Percentiles rank a stretch among this genome's conserved stretches.
phyloP scores from a whole-genome alignment of 2,329 filamentous ascomycete genomes.

The Aspergillus terreus region DNA sequence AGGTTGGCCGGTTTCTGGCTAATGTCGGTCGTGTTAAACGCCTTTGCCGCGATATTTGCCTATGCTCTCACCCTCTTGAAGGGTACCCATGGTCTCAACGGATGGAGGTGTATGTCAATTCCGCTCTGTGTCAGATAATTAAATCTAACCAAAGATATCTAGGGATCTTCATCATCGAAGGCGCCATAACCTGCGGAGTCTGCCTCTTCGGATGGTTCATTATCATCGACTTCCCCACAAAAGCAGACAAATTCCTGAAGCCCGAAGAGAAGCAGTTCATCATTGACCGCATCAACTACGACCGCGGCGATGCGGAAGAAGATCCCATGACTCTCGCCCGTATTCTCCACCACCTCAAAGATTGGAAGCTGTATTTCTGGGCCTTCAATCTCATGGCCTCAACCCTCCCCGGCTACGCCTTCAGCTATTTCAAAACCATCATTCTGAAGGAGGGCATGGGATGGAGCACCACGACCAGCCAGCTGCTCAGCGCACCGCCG shows the following conservation, averaged over 20 bases:
- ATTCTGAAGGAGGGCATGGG: constrained; percentile 36
- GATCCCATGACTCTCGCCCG: constrained; percentile 20
- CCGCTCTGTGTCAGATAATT: not conserved
- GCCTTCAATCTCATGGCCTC: constrained; percentile 31
- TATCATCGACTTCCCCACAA: constrained; percentile 39
- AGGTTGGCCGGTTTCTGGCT: constrained; percentile 22
- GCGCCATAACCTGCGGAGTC: constrained; percentile 27
- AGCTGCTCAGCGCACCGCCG: constrained; percentile 32
- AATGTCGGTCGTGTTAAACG: constrained; percentile 18
- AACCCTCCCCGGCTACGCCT: constrained; percentile 31
- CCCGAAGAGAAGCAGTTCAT: constrained; percentile 24
- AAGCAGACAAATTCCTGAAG: constrained; percentile 23
- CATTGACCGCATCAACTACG: constrained; percentile 33
- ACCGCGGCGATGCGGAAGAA: constrained; percentile 32
- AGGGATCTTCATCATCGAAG: constrained; percentile 26
- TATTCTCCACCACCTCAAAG: constrained; percentile 26
- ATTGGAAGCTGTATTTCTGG: constrained; percentile 37
- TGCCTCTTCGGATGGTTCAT: constrained; percentile 31
- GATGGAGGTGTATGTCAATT: constrained; percentile 20
- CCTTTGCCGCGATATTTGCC: constrained; percentile 35
- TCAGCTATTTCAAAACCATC: constrained; percentile 37
- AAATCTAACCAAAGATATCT: not conserved
- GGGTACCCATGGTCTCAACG: constrained; percentile 26
- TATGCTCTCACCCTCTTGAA: constrained; percentile 31
- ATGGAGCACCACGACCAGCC: constrained; percentile 28